A percentile compares a stretch with the other conserved stretches of the same genome.
Evolutionary conservation across 2,329 filamentous ascomycete genomes (phyloP).

Genomic region (Magnaporthales sp.): DNA sequence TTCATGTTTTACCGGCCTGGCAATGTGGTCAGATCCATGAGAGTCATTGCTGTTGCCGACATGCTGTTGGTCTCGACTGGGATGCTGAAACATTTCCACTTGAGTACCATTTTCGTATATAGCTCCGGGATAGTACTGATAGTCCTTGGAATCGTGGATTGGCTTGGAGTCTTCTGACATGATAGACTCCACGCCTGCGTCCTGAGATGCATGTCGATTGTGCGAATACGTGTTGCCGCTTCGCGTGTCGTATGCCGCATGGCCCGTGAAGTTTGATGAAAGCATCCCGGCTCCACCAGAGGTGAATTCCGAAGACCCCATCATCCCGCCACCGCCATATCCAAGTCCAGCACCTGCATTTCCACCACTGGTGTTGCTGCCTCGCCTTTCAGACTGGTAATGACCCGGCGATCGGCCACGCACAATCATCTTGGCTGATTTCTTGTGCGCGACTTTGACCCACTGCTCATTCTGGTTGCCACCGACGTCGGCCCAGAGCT

Average conservation of each 20-base stretch:
- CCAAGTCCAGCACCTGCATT: conserved; percentile 43
- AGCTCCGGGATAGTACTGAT: conserved; percentile 44
- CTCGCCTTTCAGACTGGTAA: conserved; percentile 62
- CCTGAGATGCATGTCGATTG: conserved; percentile 36
- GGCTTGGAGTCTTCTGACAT: conserved; percentile 43
- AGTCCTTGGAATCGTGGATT: conserved; percentile 39
- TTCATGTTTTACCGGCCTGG: conserved; percentile 34
- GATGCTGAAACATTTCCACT: conserved; percentile 41
- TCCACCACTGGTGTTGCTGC: conserved; percentile 51
- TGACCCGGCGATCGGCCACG: conserved; percentile 75
- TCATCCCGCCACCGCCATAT: conserved; percentile 29
- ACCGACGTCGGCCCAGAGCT: conserved; percentile 63
- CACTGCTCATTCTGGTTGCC: conserved; percentile 35
- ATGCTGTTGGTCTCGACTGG: conserved; percentile 19
- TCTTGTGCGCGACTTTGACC: conserved; percentile 61
- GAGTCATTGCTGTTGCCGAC: conserved; percentile 11
- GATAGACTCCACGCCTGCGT: conserved; percentile 40
- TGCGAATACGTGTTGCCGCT: conserved; percentile 30
- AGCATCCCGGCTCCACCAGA: conserved; percentile 29
- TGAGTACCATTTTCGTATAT: conserved; percentile 37
- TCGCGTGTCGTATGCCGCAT: conserved; percentile 28
- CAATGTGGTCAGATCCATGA: neutral
- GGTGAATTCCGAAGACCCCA: conserved; percentile 27
- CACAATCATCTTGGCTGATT: conserved; percentile 80
- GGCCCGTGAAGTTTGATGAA: conserved; percentile 23